Evolutionary conservation across 306 rosid species (phyloP).

Genomic region (Spatholobus suberectus): DNA sequence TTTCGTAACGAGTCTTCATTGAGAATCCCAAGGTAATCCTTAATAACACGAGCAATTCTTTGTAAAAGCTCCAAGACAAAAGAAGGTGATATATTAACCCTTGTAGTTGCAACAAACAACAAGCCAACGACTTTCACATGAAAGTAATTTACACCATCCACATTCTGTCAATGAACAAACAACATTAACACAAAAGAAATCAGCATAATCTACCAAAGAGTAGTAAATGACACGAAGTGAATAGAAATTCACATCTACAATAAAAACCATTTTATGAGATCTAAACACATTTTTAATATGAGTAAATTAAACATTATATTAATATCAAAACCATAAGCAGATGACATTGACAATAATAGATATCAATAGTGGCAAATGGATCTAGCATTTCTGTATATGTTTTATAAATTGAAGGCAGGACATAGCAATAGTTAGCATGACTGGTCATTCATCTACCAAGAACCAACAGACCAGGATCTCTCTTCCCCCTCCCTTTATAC

Average conservation of each 20-base stretch:
- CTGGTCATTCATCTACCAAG: constrained; percentile 13
- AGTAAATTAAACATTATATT: constrained; percentile 3
- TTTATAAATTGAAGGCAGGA: constrained; percentile 22
- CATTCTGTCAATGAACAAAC: constrained; percentile 56
- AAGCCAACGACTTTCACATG: constrained; percentile 91
- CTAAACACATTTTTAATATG: constrained; percentile 1
- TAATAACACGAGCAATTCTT: constrained; percentile 85
- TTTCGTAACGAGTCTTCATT: constrained; percentile 81
- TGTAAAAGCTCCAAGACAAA: constrained; percentile 88
- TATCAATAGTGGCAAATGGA: constrained; percentile 25
- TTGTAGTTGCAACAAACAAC: constrained; percentile 85
- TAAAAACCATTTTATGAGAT: constrained; percentile 5
- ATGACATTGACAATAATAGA: not conserved
- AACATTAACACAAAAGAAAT: constrained; percentile 13
- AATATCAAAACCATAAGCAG: constrained; percentile 1
- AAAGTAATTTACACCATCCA: constrained; percentile 89
- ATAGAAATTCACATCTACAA: constrained; percentile 27
- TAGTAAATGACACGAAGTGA: constrained; percentile 21
- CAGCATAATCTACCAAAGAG: constrained; percentile 25
- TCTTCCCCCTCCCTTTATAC: not conserved
- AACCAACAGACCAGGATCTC: constrained; percentile 20
- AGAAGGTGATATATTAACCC: constrained; percentile 73
- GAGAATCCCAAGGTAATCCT: constrained; percentile 88
- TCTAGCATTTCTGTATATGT: not conserved
- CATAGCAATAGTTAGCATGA: constrained; percentile 19